Base-by-base conservation (phyloP, 768 basidiomycete genomes). In the Infundibulicybe gibba region DNA sequence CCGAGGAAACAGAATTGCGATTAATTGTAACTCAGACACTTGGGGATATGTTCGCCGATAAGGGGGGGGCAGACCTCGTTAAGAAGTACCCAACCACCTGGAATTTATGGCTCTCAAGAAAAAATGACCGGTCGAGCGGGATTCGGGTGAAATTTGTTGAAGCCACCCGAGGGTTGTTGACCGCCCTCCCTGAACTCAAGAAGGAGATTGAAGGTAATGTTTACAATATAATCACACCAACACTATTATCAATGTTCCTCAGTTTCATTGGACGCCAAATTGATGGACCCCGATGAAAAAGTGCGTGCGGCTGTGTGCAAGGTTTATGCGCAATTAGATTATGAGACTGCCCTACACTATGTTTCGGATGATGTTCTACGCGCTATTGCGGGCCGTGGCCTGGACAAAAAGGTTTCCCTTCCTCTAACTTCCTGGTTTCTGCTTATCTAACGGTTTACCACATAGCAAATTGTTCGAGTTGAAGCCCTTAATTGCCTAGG, bases 1-100 rank as follows among this genome's bases (percentile, higher is more conserved):
- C 86, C 3, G 89, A 91, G 53, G 80, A 88, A 32, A 58, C 82
- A 2, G 72, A 76, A 25, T 70, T 94, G 3, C 78, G 97, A 32
- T 56, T 81, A 13, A 79, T 97, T 52, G 90, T 87, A n/a, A 93
- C 93, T 0, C 81, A 88, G 54, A 85, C 83, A 0, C 75, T 98
- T 1, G 97, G 94, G 0, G 83, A 86, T 50, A 95, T 99, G 88
- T 95, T 90, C 58, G 83, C 82, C 0, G 87, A 89, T 47, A 84
- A 81, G 62, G 76, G 75, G 9, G 86, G 83, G 4, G n/a, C 67
- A 19, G 93, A 95, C 58, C 72, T 95, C 32, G 79, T 84, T 38
- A 79, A 69, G 62, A 87, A 87, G 60, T 92, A 93, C 62, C 89
- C 88, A 0, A 67, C 77, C 0, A 87, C 92, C 0, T 99, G 95